These are phyloP conservation scores for Hortaea sp. DNA, from an alignment of 2,329 filamentous ascomycete species.

Conservation along the genomic window DNA sequence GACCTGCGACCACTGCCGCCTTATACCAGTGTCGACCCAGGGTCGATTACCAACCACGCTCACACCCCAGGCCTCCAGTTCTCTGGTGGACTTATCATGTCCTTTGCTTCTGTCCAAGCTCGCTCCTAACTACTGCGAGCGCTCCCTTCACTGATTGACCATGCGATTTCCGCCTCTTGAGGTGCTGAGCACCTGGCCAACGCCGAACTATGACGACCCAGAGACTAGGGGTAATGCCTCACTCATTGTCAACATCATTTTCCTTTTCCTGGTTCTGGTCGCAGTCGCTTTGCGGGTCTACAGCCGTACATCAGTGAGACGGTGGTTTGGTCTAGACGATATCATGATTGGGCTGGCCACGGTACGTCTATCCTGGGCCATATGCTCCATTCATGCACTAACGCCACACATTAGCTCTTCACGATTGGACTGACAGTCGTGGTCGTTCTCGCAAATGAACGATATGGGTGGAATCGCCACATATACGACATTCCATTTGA, in stretches of 20 bases:
- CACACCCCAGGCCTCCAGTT: too few relatives aligned
- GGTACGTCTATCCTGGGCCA: conserved; percentile 16
- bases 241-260: conserved; percentile 29
- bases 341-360: conserved; percentile 30
- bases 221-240: conserved; percentile 30
- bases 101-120: too few relatives aligned
- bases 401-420: conserved; percentile 21
- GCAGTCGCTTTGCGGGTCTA: conserved; percentile 31
- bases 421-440: conserved; percentile 28
- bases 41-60: too few relatives aligned
- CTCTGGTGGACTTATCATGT: too few relatives aligned
- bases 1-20: background rate
- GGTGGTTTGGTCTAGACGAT: conserved; percentile 35
- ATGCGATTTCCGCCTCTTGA: conserved; percentile 19
- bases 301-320: conserved; percentile 30
- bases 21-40: too few relatives aligned
- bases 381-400: background rate
- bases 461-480: conserved; percentile 35
- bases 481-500: conserved; percentile 30
- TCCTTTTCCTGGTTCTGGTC: conserved; percentile 28
- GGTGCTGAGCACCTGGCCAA: conserved; percentile 29
- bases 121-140: too few relatives aligned
- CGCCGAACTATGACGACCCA: conserved; percentile 33
- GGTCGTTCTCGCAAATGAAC: conserved; percentile 33
- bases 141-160: background rate